phyloP scores from a whole-genome alignment of 2,329 filamentous ascomycete species.

The Chalaropsis thielavioides region DNA sequence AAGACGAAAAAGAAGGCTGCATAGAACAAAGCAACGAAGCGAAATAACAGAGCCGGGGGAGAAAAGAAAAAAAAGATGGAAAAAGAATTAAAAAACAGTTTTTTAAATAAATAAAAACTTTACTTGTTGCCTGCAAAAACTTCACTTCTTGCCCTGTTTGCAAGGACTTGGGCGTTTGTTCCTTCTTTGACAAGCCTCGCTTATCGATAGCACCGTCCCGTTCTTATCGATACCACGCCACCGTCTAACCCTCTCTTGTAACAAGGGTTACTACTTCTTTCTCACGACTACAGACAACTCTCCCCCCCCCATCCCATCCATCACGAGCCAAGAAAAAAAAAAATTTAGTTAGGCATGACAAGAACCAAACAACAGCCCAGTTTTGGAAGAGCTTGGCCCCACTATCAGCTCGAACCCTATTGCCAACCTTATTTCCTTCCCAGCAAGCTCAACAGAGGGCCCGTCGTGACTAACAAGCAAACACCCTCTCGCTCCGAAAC shows the following conservation, averaged over 20 bases:
- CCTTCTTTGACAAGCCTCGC: too few species aligned
- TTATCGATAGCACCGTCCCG: too few species aligned
- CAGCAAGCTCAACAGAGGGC: neutral
- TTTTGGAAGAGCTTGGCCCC: neutral
- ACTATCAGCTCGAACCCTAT: neutral
- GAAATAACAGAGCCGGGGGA: neutral
- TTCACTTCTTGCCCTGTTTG: neutral
- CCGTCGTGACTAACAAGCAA: neutral
- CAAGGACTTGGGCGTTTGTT: neutral
- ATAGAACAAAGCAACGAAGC: neutral
- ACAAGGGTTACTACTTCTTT: too few species aligned
- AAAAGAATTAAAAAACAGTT: neutral
- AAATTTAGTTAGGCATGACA: neutral
- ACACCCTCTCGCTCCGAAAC: neutral
- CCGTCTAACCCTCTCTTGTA: too few species aligned
- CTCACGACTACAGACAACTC: too few species aligned
- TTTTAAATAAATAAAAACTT: too few species aligned
- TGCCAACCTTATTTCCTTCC: neutral
- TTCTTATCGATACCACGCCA: neutral
- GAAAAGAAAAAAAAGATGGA: neutral
- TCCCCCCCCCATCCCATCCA: neutral
- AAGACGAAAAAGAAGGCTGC: neutral
- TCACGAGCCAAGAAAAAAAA: neutral
- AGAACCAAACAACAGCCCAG: neutral
- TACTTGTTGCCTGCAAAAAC: neutral